A percentile compares a stretch with the other conserved stretches of the same genome.
Evolutionary conservation across 2,329 filamentous ascomycete species (phyloP).

Genomic region (Fusarium ambrosium): DNA sequence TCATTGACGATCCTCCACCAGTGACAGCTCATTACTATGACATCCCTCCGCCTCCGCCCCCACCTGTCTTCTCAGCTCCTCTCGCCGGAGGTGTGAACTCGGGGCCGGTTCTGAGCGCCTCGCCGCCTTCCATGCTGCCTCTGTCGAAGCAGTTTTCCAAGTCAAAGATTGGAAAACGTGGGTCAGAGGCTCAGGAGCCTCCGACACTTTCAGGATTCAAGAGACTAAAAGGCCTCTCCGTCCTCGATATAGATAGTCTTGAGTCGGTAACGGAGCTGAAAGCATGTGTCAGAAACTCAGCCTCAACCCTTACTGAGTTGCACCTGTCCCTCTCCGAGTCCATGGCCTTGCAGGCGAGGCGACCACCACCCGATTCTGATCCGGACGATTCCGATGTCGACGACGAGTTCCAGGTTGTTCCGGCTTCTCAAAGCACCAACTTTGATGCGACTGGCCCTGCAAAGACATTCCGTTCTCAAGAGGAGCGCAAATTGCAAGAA

Average conservation of each 20-base stretch:
- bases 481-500: conserved; percentile 69
- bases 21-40: conserved; percentile 50
- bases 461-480: conserved; percentile 62
- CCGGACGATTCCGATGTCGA: conserved; percentile 67
- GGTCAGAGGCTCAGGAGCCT: conserved; percentile 54
- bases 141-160: conserved; percentile 54
- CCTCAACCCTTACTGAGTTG: conserved; percentile 66
- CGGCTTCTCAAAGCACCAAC: conserved; percentile 48
- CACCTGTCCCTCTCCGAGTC: conserved; percentile 70
- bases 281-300: conserved; percentile 67
- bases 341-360: conserved; percentile 60
- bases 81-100: conserved; percentile 23
- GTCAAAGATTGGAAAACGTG: conserved; percentile 51
- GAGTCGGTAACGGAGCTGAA: conserved; percentile 69
- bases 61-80: conserved; percentile 37
- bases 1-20: conserved; percentile 45
- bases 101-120: conserved; percentile 37
- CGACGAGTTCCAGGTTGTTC: conserved; percentile 66
- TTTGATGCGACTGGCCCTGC: conserved; percentile 59
- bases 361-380: conserved; percentile 55
- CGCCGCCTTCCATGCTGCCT: conserved; percentile 50
- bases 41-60: conserved; percentile 43
- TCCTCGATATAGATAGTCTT: conserved; percentile 72
- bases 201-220: conserved; percentile 70
- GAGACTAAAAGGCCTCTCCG: conserved; percentile 64